These are phyloP conservation scores for Pleurotus ostreatus DNA, from an alignment of 768 basidiomycete species.

Conservation along the genomic window DNA sequence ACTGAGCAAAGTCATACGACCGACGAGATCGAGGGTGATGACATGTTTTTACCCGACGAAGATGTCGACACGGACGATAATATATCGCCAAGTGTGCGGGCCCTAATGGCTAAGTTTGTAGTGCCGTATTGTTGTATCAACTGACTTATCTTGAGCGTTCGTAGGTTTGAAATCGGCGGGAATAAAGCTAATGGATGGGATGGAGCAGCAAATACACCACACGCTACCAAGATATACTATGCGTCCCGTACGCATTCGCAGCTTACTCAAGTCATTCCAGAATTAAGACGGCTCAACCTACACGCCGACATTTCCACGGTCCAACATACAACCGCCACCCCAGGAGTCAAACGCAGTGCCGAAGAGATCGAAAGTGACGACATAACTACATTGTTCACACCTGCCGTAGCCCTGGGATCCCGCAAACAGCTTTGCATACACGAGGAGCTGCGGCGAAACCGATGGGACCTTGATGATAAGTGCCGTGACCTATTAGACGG, in stretches of 20 bases:
- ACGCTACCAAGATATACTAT: constrained; percentile 83
- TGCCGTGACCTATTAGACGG: constrained; percentile 81
- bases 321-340: constrained; percentile 3
- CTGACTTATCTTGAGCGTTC: no score
- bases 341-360: constrained; percentile 17
- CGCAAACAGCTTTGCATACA: constrained; percentile 93
- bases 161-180: constrained; percentile 30
- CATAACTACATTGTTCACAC: constrained; percentile 26
- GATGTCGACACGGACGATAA: constrained; percentile 42
- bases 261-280: constrained; percentile 84
- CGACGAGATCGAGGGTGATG: constrained; percentile 47
- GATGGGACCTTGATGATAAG: constrained; percentile 78
- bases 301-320: constrained; percentile 15
- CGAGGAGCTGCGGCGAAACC: constrained; percentile 60
- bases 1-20: constrained; percentile 11
- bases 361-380: constrained; percentile 24
- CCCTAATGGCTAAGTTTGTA: constrained; percentile 73
- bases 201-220: constrained; percentile 34
- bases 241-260: constrained; percentile 97
- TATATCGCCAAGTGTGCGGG: constrained; percentile 73
- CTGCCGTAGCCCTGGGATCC: constrained; percentile 84
- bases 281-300: constrained; percentile 71
- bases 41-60: constrained; percentile 67
- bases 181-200: constrained; percentile 14
- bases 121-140: no score